Conservation (phyloP, 768 basidiomycete species). For the Termitomyces heimii region DNA sequence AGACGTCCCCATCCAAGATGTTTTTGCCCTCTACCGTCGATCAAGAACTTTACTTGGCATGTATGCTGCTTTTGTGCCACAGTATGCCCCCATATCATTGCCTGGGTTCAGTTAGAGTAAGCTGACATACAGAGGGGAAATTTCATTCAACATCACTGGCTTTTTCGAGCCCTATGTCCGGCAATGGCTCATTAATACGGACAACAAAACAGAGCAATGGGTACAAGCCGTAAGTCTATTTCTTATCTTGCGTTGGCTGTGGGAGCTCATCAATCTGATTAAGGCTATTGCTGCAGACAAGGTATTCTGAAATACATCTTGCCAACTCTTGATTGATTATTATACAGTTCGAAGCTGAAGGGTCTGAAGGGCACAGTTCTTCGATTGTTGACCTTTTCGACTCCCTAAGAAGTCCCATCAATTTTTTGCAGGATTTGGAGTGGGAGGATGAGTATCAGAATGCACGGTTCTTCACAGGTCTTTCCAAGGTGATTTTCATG, state of each 20-base stretch:
- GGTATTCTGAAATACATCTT: slow-evolving; percentile 19
- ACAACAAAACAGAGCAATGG: slow-evolving; percentile 90
- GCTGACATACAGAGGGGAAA: slow-evolving; percentile 34
- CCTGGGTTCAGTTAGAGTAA: not conserved
- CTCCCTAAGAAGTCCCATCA: slow-evolving; percentile 85
- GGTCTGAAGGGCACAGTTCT: slow-evolving; percentile 83
- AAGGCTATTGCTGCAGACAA: slow-evolving; percentile 72
- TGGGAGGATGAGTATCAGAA: slow-evolving; percentile 92
- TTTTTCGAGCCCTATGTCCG: slow-evolving; percentile 88
- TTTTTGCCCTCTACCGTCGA: slow-evolving; percentile 81
- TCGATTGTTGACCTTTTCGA: slow-evolving; percentile 97
- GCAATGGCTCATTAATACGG: slow-evolving; percentile 85
- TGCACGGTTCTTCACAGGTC: slow-evolving; percentile 82
- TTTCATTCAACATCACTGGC: slow-evolving; percentile 62
- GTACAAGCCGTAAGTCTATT: slow-evolving; percentile 73
- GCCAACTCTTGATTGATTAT: not conserved
- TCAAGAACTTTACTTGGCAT: slow-evolving; percentile 72
- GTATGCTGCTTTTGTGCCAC: slow-evolving; percentile 73
- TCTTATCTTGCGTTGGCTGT: not conserved
- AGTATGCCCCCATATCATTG: slow-evolving; percentile 40
- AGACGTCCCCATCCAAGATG: slow-evolving; percentile 84
- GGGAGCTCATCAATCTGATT: slow-evolving; percentile 1
- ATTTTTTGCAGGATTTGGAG: slow-evolving; percentile 81
- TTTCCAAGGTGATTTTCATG: slow-evolving; percentile 64
- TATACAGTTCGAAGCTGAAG: slow-evolving; percentile 69